Percentiles rank a stretch among this genome's conserved stretches.
Evolutionary conservation across 805 yeast genomes (phyloP).

Genomic region (Candida vaughaniae): DNA sequence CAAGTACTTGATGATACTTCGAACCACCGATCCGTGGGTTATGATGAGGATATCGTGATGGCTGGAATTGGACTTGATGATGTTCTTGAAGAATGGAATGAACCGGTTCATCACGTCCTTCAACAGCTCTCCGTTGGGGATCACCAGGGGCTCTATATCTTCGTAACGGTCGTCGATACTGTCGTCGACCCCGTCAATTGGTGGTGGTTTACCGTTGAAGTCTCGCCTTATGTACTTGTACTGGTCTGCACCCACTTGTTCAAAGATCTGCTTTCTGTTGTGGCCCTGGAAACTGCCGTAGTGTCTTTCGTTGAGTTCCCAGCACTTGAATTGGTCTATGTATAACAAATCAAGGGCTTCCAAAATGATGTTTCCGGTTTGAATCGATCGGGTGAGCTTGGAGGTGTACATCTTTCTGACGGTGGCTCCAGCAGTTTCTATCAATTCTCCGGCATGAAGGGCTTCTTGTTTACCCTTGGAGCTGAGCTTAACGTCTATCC

Average conservation of each 20-base stretch:
- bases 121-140: slow-evolving; percentile 41
- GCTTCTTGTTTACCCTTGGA: slow-evolving; percentile 41
- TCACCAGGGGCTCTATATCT: slow-evolving; percentile 17
- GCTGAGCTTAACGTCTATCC: slow-evolving; percentile 44
- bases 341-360: slow-evolving; percentile 30
- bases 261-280: slow-evolving; percentile 35
- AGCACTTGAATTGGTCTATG: slow-evolving; percentile 37
- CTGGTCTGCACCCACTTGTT: slow-evolving; percentile 34
- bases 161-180: slow-evolving; percentile 38
- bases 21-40: slow-evolving; percentile 43
- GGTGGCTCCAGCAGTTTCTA: slow-evolving; percentile 15
- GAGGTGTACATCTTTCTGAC: slow-evolving; percentile 37
- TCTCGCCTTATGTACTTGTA: slow-evolving; percentile 39
- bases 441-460: slow-evolving; percentile 35
- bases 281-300: slow-evolving; percentile 44
- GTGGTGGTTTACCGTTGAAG: slow-evolving; percentile 39
- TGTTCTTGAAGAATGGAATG: slow-evolving; percentile 34
- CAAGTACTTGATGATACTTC: slow-evolving; percentile 40
- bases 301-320: slow-evolving; percentile 46
- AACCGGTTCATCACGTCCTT: slow-evolving; percentile 39
- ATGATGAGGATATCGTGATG: slow-evolving; percentile 29
- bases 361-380: slow-evolving; percentile 40
- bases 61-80: slow-evolving; percentile 24
- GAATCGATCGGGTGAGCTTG: slow-evolving; percentile 38
- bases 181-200: slow-evolving; percentile 22